Base-by-base conservation (phyloP, 331 rosid species). In the Malus hybrid region DNA sequence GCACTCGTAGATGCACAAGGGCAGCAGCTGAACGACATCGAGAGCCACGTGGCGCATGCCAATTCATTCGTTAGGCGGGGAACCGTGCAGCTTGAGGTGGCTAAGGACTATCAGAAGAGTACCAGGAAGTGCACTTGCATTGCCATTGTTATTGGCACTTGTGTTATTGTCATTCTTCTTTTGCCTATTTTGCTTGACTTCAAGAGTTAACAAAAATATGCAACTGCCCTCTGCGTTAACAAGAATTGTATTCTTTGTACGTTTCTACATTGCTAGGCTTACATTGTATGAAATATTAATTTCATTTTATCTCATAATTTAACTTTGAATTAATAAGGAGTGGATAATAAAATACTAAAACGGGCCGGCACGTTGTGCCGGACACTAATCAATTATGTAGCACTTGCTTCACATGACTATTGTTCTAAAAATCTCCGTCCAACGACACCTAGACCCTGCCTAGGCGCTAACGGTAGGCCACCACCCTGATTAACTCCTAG, bases 1-100 rank as follows among this genome's bases (percentile, higher is more conserved):
- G 70, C 77, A 19, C 54, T 73, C 20, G 77, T 44, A 5, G 77
- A 73, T 10, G 77, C 77, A 62, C 77, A 73, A 62, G 70, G 77
- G 61, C 77, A 28, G 61, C 70, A 42, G 20, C 32, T 73, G 77
- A 73, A 73, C 8, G 70, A 73, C 61, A 73, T 62, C 3, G 70
- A 62, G 48, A 28, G 62, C 59, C 70, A 73, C 24, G 48, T 73
- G 5, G 70, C 48, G 5, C 32, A 32, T 0, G 77, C 62, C 6
- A 62, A 20, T 48, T 73, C 77, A 0, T 73, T 62, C 5, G 70
- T 62, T 18, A 19, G 77, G 62, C 2, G 33, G 9, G 62, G 70
- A 46, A 60, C 42, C n/a, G 20, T 61, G 70, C 70, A 73, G 48
- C 31, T 62, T 62, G 77, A 44, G 62, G 32, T 27, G 31, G 48